Percentiles rank a stretch among this genome's conserved stretches.
Conservation (phyloP, 768 basidiomycete species). For the Tephrocybe rancida region DNA sequence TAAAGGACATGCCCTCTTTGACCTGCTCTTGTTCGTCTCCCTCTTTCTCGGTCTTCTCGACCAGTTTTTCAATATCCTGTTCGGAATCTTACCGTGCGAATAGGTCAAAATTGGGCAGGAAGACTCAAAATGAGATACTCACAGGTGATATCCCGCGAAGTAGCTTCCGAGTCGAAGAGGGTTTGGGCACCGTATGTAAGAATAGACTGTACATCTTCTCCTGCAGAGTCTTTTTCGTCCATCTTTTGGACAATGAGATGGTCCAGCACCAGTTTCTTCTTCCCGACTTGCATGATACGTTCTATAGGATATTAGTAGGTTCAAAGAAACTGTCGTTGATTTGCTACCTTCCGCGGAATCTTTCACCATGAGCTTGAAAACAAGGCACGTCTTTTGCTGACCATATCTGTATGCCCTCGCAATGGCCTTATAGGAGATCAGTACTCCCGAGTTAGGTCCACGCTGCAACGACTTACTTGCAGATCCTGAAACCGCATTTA, state of each 20-base stretch:
- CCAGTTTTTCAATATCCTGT: slow-evolving; percentile 81
- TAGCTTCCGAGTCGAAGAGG: slow-evolving; percentile 71
- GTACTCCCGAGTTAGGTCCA: not conserved
- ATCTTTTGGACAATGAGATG: slow-evolving; percentile 97
- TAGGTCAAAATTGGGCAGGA: not conserved
- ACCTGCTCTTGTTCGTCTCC: slow-evolving; percentile 53
- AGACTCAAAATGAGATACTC: slow-evolving; percentile 19
- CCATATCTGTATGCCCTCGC: slow-evolving; percentile 94
- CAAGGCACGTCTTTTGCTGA: slow-evolving; percentile 91
- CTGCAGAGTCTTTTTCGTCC: slow-evolving; percentile 74
- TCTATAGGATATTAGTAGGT: slow-evolving; percentile 48
- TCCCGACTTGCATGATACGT: slow-evolving; percentile 89
- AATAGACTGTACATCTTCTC: slow-evolving; percentile 86
- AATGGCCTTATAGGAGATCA: slow-evolving; percentile 67
- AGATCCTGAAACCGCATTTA: slow-evolving; percentile 60
- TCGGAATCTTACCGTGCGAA: slow-evolving; percentile 65
- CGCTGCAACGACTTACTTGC: slow-evolving; percentile 66
- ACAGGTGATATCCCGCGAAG: slow-evolving; percentile 72
- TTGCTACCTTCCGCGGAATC: slow-evolving; percentile 82
- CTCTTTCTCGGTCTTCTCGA: slow-evolving; percentile 82
- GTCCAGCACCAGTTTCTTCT: slow-evolving; percentile 92
- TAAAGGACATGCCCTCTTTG: slow-evolving; percentile 64
- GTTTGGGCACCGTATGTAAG: slow-evolving; percentile 88
- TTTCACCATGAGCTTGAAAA: slow-evolving; percentile 96
- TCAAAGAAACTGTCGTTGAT: not conserved